Base-by-base conservation (phyloP, 2,329 filamentous ascomycete genomes). In the Penicillium rolfsii region DNA sequence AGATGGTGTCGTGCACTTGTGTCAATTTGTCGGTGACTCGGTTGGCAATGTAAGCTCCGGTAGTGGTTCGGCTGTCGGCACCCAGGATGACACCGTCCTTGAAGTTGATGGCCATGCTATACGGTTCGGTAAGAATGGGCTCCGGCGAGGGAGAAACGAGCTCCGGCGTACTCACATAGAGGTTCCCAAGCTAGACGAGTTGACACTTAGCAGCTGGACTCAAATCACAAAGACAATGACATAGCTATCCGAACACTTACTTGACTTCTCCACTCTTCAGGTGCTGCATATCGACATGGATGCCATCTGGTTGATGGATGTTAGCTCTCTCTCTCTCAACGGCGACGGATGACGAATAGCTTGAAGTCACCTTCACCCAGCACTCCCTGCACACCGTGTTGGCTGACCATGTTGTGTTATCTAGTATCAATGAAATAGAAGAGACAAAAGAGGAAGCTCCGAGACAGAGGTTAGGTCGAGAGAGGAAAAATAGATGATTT, bases 231-330 rank as follows among this genome's bases (percentile, higher is more conserved):
- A 55, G 26, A 19, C 2, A n/a, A 48, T 49, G 30, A 28, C 33
- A 24, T 22, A 22, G 40, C n/a, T 19, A 50, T 50, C 46, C 33
- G 19, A 64, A 82, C 64, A 82, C 92, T 82, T 83, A 97, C 93
- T 99, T 99, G 77, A 99, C 94, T 83, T 99, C 95, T 64, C 95
- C 95, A 81, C 93, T 95, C 89, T 99, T 99, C 79, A 99, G 83
- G 75, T 95, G 90, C 74, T 98, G 91, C 95, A 99, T 99, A 77
- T 99, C 95, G 71, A 99, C 85, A 79, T 99, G 95, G 77, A 99
- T 98, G 77, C 95, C 95, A 93, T 99, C 95, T 98, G 73, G 16
- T 52, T 38, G 58, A 55, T 60, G 49, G 61, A 50, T 61, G 65
- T 62, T 70, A 70, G 63, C 55, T 62, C 52, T 49, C 35, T 49